Evolutionary conservation across 2,329 filamentous ascomycete genomes (phyloP).

Genomic region (Alternaria alternata): DNA sequence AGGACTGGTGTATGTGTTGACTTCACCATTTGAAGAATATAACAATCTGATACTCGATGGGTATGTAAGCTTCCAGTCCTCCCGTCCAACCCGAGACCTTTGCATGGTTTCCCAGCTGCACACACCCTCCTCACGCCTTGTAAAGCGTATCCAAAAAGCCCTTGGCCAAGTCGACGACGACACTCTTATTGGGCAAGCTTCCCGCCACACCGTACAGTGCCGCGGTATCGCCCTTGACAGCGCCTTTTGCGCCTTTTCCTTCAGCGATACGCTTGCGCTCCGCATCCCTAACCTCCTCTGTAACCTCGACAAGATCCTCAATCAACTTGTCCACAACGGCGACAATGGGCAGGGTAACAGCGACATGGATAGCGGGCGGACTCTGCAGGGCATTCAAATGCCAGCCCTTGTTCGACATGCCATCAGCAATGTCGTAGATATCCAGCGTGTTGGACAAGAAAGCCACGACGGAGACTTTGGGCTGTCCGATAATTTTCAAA

Average conservation of each 20-base stretch:
- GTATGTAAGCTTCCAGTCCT: neutral
- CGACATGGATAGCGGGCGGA: constrained; percentile 91
- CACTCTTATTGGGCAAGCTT: constrained; percentile 92
- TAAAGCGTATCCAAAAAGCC: constrained; percentile 94
- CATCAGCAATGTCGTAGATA: constrained; percentile 94
- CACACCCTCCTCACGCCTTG: constrained; percentile 69
- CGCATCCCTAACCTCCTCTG: constrained; percentile 79
- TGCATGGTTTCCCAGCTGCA: no score
- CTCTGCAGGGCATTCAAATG: constrained; percentile 94
- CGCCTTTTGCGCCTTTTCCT: constrained; percentile 68
- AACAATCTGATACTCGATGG: no score
- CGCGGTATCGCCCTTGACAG: constrained; percentile 76
- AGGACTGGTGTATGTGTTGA: no score
- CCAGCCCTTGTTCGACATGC: constrained; percentile 85
- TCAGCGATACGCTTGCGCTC: constrained; percentile 75
- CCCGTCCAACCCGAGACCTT: neutral
- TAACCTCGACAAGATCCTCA: constrained; percentile 68
- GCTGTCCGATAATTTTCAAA: constrained; percentile 81
- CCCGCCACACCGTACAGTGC: constrained; percentile 95
- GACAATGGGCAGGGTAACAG: constrained; percentile 86
- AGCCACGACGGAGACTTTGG: constrained; percentile 88
- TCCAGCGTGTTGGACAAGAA: constrained; percentile 86
- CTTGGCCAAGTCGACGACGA: constrained; percentile 87
- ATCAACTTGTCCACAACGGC: constrained; percentile 82
- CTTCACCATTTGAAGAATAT: no score